Evolutionary conservation across 2,329 filamentous ascomycete genomes (phyloP).

Genomic region (Cladosporium cucumerinum): DNA sequence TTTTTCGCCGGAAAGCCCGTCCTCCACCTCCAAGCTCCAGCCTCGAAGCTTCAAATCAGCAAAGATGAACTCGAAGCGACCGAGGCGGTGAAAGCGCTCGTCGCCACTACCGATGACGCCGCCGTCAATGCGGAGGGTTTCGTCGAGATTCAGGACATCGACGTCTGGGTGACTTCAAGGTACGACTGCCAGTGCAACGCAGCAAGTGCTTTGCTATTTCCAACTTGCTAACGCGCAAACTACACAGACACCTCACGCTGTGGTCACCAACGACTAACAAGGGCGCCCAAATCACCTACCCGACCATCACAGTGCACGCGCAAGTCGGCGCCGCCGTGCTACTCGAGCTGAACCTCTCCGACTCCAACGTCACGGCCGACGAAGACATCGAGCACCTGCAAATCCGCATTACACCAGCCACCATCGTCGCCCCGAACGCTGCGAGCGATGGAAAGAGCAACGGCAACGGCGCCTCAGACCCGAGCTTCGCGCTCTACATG

Average conservation of each 20-base stretch:
- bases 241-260: constrained; percentile 53
- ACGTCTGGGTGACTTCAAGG: constrained; percentile 49
- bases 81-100: constrained; percentile 28
- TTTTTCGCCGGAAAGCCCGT: constrained; percentile 71
- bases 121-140: constrained; percentile 25
- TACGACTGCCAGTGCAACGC: constrained; percentile 24
- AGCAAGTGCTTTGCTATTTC: neutral
- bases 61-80: constrained; percentile 54
- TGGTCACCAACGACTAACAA: constrained; percentile 57
- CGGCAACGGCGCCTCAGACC: constrained; percentile 19
- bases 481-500: constrained; percentile 56
- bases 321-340: constrained; percentile 63
- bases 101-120: constrained; percentile 50
- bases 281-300: constrained; percentile 70
- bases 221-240: constrained; percentile 32
- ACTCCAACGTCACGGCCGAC: constrained; percentile 56
- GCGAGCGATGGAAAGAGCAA: neutral
- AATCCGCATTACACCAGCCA: constrained; percentile 59
- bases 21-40: constrained; percentile 59
- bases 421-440: constrained; percentile 10
- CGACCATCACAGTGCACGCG: constrained; percentile 70
- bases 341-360: constrained; percentile 65
- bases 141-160: constrained; percentile 31
- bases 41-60: constrained; percentile 58
- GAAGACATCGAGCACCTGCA: constrained; percentile 64